Conservation (phyloP, 2,329 filamentous ascomycete genomes). For the Setomelanomma holmii region DNA sequence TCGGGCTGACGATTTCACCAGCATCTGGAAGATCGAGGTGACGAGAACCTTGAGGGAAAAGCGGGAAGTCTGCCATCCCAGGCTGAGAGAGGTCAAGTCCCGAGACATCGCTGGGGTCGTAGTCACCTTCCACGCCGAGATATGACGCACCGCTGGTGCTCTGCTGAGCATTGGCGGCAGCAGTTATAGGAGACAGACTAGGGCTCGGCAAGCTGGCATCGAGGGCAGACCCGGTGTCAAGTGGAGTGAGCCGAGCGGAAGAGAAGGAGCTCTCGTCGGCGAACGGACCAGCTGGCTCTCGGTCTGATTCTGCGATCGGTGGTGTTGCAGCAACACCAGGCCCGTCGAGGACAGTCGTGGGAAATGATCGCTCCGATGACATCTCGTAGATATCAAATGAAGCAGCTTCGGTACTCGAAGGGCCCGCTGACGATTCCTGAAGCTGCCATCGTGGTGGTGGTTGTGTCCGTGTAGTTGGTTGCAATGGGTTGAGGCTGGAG, state of each 20-base stretch:
- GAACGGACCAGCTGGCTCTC: constrained; percentile 64
- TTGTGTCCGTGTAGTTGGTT: constrained; percentile 19
- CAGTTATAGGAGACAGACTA: constrained; percentile 86
- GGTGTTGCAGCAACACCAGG: constrained; percentile 73
- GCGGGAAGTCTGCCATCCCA: constrained; percentile 19
- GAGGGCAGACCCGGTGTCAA: constrained; percentile 76
- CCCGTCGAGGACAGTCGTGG: constrained; percentile 38
- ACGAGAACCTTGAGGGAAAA: constrained; percentile 24
- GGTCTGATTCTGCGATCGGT: constrained; percentile 75
- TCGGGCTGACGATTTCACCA: constrained; percentile 24
- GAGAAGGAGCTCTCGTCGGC: constrained; percentile 23
- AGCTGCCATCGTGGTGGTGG: constrained; percentile 30
- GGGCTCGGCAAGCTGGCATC: constrained; percentile 95
- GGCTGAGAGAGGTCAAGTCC: constrained; percentile 44
- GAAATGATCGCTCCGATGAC: constrained; percentile 29
- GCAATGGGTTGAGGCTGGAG: constrained; percentile 26
- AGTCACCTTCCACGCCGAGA: constrained; percentile 35
- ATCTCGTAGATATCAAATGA: constrained; percentile 19
- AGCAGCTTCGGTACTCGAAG: constrained; percentile 25
- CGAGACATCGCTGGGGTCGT: constrained; percentile 45
- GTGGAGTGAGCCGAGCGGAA: constrained; percentile 52
- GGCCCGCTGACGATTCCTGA: constrained; percentile 32
- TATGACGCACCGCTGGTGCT: constrained; percentile 37
- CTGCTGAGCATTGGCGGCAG: constrained; percentile 69
- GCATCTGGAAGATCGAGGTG: constrained; percentile 29